A percentile compares a stretch with the other conserved stretches of the same genome.
These are phyloP conservation scores for Metschnikowia kofuensis DNA, from an alignment of 805 yeast genomes.

Conservation along the genomic window DNA sequence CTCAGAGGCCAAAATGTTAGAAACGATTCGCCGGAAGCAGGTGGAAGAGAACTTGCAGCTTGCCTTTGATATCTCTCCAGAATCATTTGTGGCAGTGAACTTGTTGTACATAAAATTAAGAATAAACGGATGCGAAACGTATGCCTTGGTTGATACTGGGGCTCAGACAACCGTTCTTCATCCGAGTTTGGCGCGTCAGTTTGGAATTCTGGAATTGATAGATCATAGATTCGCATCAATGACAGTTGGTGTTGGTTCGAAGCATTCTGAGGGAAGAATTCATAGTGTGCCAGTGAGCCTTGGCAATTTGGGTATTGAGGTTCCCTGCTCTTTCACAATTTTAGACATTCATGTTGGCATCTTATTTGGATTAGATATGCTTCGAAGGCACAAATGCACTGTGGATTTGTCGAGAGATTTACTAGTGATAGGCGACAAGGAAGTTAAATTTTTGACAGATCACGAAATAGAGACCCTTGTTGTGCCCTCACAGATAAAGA, in stretches of 20 bases:
- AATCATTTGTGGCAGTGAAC: conserved; percentile 73
- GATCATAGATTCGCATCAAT: conserved; percentile 79
- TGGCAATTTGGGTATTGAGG: conserved; percentile 45
- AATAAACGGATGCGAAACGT: conserved; percentile 76
- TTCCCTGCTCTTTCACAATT: conserved; percentile 40
- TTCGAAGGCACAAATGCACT: conserved; percentile 80
- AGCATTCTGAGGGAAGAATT: conserved; percentile 74
- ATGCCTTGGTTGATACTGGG: conserved; percentile 96
- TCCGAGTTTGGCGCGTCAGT: conserved; percentile 68
- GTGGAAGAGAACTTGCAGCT: conserved; percentile 75
- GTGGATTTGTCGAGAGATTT: conserved; percentile 69
- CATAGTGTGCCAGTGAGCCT: conserved; percentile 86
- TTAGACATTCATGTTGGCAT: conserved; percentile 72
- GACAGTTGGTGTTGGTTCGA: conserved; percentile 88
- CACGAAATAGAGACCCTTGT: conserved; percentile 52
- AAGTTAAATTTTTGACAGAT: conserved; percentile 71
- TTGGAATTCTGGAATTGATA: conserved; percentile 67
- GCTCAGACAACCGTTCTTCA: conserved; percentile 88
- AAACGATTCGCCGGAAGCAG: conserved; percentile 64
- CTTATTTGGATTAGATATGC: conserved; percentile 85
- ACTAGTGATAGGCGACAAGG: conserved; percentile 68
- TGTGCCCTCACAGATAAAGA: conserved; percentile 11
- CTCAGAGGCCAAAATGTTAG: conserved; percentile 58
- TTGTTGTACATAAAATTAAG: conserved; percentile 81
- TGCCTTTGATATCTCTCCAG: conserved; percentile 89